Conservation (phyloP, 495 filamentous ascomycete genomes). For the Aspergillus cavernicola region DNA sequence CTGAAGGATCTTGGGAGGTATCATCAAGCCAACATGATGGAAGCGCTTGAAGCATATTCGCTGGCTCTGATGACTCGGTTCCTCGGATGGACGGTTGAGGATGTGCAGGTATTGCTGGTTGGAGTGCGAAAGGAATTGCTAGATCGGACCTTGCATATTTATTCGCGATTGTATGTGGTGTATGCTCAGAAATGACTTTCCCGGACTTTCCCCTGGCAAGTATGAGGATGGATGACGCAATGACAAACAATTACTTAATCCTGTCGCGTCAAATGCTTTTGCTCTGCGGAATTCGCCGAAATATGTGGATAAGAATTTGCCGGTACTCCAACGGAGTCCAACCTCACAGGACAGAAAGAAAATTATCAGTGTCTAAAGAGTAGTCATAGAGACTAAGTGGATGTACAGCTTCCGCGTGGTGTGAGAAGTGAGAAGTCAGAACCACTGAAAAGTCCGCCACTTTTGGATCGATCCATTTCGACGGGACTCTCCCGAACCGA, state of each 20-base stretch:
- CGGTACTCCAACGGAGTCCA: no score
- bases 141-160: slow-evolving; percentile 14
- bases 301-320: not conserved
- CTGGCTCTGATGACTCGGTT: slow-evolving; percentile 50
- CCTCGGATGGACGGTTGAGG: slow-evolving; percentile 51
- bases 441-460: not conserved
- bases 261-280: no score
- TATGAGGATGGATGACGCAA: not conserved
- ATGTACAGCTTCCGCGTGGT: not conserved
- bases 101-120: slow-evolving; percentile 53
- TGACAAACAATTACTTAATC: not conserved
- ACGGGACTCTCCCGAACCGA: not conserved
- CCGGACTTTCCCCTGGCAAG: no score
- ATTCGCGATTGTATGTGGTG: slow-evolving; percentile 11
- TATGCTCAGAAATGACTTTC: slow-evolving; percentile 1
- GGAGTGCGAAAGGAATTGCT: slow-evolving; percentile 51
- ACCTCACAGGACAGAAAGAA: no score
- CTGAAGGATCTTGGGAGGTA: slow-evolving; percentile 45
- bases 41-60: slow-evolving; percentile 41
- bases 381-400: not conserved
- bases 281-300: not conserved
- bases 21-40: slow-evolving; percentile 38
- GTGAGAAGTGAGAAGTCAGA: not conserved
- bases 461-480: not conserved
- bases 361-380: no score